Evolutionary conservation across 2,329 filamentous ascomycete species (phyloP).

Genomic region (Plectosphaerella cucumerina): DNA sequence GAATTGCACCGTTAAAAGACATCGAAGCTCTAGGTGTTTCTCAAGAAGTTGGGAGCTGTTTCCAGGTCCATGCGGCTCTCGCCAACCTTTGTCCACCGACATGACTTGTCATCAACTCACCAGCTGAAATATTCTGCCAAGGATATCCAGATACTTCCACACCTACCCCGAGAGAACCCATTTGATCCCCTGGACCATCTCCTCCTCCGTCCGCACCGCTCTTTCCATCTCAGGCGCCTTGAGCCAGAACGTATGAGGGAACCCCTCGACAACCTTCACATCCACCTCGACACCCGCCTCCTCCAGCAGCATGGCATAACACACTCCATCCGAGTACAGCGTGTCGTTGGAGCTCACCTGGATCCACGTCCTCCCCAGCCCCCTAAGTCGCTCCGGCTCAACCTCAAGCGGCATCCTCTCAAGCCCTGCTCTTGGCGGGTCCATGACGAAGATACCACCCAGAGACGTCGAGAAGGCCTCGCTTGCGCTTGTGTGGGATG

Average conservation of each 20-base stretch:
- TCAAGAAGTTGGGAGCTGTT: too few species aligned
- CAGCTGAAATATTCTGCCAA: too few species aligned
- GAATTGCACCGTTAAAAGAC: too few species aligned
- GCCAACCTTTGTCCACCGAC: too few species aligned
- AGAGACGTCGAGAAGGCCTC: conserved; percentile 31
- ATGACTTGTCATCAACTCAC: too few species aligned
- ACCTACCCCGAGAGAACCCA: conserved; percentile 26
- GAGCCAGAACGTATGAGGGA: conserved; percentile 51
- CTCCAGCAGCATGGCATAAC: conserved; percentile 39
- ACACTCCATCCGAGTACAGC: conserved; percentile 47
- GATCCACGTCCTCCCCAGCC: conserved; percentile 39
- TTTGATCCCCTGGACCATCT: conserved; percentile 34
- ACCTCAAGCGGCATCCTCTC: conserved; percentile 37
- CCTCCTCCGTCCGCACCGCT: conserved; percentile 35
- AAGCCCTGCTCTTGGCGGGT: conserved; percentile 33
- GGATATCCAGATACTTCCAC: neutral
- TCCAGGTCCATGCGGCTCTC: too few species aligned
- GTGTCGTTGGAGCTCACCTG: conserved; percentile 47
- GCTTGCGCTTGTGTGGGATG: conserved; percentile 34
- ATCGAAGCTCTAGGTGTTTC: too few species aligned
- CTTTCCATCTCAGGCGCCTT: conserved; percentile 35
- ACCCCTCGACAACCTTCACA: conserved; percentile 38
- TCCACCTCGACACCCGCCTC: conserved; percentile 33
- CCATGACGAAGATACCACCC: conserved; percentile 24
- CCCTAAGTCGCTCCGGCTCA: conserved; percentile 19